Conservation (phyloP, 202 grass and related monocot genomes). For the Brachypodium distachyon region DNA sequence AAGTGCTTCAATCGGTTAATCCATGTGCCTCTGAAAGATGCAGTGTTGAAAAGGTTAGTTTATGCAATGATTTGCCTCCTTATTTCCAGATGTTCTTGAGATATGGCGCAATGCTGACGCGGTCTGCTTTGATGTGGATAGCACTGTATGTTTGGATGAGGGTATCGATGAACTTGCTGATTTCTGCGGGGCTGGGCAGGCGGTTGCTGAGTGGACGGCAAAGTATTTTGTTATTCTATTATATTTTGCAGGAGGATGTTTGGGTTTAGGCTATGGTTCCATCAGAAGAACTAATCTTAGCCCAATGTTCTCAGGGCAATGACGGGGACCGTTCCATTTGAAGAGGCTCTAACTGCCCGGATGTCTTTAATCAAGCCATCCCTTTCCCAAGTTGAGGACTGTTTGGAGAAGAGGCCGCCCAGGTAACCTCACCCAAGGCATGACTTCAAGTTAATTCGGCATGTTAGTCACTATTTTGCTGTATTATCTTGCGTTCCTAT, state of each 20-base stretch:
- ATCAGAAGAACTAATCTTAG: background rate
- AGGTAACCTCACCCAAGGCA: constrained; percentile 24
- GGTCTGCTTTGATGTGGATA: constrained; percentile 92
- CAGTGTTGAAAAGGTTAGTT: background rate
- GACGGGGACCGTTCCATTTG: constrained; percentile 85
- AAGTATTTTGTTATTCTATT: constrained; percentile 45
- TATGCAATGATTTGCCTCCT: background rate
- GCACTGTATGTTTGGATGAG: constrained; percentile 88
- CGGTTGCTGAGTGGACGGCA: constrained; percentile 82
- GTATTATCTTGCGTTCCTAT: background rate
- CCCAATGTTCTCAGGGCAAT: constrained; percentile 57
- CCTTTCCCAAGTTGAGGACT: constrained; percentile 51
- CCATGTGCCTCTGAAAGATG: background rate
- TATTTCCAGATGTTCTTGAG: constrained; percentile 44
- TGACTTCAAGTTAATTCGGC: background rate
- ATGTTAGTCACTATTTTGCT: background rate
- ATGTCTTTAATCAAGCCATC: constrained; percentile 84
- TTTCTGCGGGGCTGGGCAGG: constrained; percentile 77
- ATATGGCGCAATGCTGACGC: constrained; percentile 49
- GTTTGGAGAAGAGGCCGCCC: constrained; percentile 61
- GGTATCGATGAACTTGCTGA: constrained; percentile 94
- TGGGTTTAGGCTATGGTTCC: background rate
- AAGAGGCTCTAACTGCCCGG: constrained; percentile 68
- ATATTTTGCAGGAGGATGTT: background rate
- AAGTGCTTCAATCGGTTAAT: background rate